Percentiles rank a stretch among this genome's conserved stretches.
phyloP scores from a whole-genome alignment of 495 filamentous ascomycete species.

The Trichoderma reesei region DNA sequence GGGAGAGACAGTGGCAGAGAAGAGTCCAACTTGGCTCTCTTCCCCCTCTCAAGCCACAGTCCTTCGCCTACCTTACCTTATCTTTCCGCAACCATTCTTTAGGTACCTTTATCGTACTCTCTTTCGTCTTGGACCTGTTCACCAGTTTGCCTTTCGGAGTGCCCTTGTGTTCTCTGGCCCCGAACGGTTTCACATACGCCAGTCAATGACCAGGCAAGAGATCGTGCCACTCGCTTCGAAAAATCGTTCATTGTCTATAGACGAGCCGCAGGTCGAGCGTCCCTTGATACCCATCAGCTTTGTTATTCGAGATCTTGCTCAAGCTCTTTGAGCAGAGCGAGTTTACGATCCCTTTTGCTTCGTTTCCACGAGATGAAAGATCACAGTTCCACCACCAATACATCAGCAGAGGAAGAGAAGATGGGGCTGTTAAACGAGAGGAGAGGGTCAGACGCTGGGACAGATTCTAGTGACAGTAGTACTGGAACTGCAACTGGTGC shows the following conservation, averaged over 20 bases:
- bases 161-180: slow-evolving; percentile 14
- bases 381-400: slow-evolving; percentile 18
- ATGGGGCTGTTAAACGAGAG: slow-evolving; percentile 17
- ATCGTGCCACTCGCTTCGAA: background rate
- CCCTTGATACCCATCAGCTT: background rate
- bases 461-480: background rate
- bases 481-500: background rate
- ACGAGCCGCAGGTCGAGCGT: background rate
- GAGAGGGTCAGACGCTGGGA: background rate
- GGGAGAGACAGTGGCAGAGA: background rate
- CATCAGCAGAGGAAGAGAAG: slow-evolving; percentile 26
- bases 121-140: slow-evolving; percentile 13
- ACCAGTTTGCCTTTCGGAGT: slow-evolving; percentile 3
- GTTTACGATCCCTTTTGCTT: background rate
- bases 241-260: background rate
- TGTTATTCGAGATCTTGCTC: background rate
- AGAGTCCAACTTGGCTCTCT: background rate
- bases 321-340: background rate
- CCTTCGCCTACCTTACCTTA: background rate
- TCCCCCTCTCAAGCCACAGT: background rate
- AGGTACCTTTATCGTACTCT: background rate
- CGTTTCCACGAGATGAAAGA: slow-evolving; percentile 25
- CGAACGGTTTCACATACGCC: background rate
- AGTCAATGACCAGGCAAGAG: background rate
- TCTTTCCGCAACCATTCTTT: background rate